Evolutionary conservation across 768 basidiomycete species (phyloP).

Genomic region (Pluteus cervinus): DNA sequence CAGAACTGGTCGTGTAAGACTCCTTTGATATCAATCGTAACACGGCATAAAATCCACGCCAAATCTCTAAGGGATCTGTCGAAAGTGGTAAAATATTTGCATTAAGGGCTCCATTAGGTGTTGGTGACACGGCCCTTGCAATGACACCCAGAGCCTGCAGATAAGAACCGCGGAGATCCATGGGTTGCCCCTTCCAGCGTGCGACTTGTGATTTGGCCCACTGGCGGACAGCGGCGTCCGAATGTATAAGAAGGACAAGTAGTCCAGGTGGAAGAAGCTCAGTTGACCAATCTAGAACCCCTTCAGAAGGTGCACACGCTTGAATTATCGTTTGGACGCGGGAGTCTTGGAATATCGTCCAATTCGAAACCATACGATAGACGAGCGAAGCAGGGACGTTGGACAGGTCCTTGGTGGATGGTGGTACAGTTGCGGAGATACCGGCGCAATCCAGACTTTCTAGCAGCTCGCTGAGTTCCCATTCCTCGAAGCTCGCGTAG

Average conservation of each 20-base stretch:
- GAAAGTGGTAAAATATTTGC: constrained; percentile 25
- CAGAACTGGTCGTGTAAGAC: constrained; percentile 24
- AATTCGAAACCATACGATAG: constrained; percentile 61
- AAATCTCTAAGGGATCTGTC: constrained; percentile 38
- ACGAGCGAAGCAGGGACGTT: constrained; percentile 43
- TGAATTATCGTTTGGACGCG: constrained; percentile 38
- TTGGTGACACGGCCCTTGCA: constrained; percentile 28
- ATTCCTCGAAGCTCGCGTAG: constrained; percentile 55
- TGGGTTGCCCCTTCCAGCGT: no score
- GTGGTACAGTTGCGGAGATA: constrained; percentile 12
- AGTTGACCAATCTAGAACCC: constrained; percentile 46
- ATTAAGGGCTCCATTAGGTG: no score
- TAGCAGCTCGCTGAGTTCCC: constrained; percentile 54
- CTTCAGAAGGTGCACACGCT: constrained; percentile 26
- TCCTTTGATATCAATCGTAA: constrained; percentile 52
- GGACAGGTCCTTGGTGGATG: constrained; percentile 23
- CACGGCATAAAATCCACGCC: constrained; percentile 39
- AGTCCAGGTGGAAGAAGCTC: constrained; percentile 56
- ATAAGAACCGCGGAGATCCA: constrained; percentile 44
- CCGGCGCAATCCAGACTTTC: constrained; percentile 34
- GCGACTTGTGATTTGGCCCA: constrained; percentile 57
- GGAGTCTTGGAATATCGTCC: constrained; percentile 47
- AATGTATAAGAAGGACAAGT: constrained; percentile 51
- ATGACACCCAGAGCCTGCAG: constrained; percentile 36
- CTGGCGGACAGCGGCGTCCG: constrained; percentile 39